phyloP scores from a whole-genome alignment of 202 grass and related monocot genomes.

The Dendrocalamus latiflorus region DNA sequence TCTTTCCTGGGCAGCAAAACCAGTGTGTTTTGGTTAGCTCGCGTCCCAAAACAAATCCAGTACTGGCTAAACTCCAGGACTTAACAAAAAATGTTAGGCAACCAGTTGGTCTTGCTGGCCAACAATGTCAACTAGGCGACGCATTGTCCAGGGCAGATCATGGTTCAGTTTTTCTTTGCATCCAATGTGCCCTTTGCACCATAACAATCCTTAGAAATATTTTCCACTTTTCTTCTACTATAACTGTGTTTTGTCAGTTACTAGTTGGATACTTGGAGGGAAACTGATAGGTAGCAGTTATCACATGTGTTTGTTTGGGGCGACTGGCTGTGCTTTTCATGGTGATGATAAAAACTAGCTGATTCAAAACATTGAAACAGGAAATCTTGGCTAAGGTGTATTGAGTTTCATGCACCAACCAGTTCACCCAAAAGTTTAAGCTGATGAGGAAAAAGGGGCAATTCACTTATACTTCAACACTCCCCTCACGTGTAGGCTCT shows the following conservation, averaged over 20 bases:
- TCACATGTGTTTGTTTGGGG: neutral
- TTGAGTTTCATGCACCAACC: too few species aligned
- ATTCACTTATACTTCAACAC: too few species aligned
- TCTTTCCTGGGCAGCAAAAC: neutral
- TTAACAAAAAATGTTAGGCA: neutral
- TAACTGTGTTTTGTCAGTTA: neutral
- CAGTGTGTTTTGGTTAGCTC: neutral
- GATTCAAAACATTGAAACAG: neutral
- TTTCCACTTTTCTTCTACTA: neutral
- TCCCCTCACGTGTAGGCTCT: too few species aligned
- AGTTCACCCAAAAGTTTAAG: too few species aligned
- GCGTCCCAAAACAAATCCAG: neutral
- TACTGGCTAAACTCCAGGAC: neutral
- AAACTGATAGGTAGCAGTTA: neutral
- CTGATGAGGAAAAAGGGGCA: too few species aligned
- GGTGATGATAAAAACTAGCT: neutral
- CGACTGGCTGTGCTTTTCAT: neutral
- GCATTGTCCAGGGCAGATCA: neutral
- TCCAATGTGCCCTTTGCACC: neutral
- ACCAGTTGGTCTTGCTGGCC: neutral
- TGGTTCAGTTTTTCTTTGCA: neutral
- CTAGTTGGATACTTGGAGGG: neutral
- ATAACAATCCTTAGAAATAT: conserved; percentile 1
- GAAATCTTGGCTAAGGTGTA: neutral
- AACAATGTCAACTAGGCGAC: neutral